These are phyloP conservation scores for Boletales sp. DNA, from an alignment of 768 basidiomycete genomes.

Conservation along the genomic window DNA sequence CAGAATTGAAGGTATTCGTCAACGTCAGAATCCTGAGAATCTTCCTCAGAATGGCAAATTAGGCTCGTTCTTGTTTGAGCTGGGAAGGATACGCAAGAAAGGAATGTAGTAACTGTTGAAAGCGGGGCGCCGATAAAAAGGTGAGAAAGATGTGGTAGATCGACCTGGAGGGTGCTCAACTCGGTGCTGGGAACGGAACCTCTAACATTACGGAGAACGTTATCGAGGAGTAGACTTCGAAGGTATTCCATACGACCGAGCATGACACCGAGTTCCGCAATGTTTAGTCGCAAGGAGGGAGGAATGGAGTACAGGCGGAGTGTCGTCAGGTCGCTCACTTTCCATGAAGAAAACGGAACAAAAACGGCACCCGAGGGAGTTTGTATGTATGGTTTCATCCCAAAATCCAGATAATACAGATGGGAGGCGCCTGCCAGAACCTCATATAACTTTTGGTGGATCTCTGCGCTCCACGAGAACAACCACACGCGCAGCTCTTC, in stretches of 20 bases:
- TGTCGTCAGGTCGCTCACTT: background rate
- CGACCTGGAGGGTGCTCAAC: background rate
- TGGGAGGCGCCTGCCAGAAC: constrained; percentile 1
- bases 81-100: constrained; percentile 5
- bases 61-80: background rate
- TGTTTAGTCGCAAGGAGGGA: too few species aligned
- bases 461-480: too few species aligned
- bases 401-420: constrained; percentile 28
- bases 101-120: constrained; percentile 2
- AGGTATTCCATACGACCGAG: constrained; percentile 34
- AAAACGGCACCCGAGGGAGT: too few species aligned
- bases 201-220: constrained; percentile 16
- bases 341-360: too few species aligned
- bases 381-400: too few species aligned
- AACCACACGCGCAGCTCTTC: background rate
- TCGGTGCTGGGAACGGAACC: background rate
- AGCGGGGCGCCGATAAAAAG: constrained; percentile 2
- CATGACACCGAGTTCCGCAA: background rate
- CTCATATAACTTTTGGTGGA: too few species aligned
- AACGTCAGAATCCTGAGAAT: too few species aligned
- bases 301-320: background rate
- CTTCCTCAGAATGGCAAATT: too few species aligned
- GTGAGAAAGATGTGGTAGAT: constrained; percentile 1
- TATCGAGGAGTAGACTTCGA: constrained; percentile 29
- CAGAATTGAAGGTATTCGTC: too few species aligned